phyloP scores from a whole-genome alignment of 441 rosid genomes.

The Mallotus repandus region DNA sequence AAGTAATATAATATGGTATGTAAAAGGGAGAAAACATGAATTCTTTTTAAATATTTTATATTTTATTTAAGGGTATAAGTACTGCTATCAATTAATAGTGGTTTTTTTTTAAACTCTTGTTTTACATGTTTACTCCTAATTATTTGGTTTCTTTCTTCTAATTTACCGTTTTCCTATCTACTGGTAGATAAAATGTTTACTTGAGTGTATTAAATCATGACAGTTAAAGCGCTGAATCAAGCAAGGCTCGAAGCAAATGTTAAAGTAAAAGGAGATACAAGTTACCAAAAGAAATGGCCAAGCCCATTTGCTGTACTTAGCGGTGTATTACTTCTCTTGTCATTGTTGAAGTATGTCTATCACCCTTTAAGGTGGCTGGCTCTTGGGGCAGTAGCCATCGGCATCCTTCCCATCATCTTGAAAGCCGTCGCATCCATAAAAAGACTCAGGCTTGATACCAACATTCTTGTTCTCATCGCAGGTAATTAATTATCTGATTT shows the following conservation, averaged over 20 bases:
- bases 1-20: too few relatives aligned
- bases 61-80: rapidly evolving
- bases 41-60: too few relatives aligned
- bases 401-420: conserved; percentile 51
- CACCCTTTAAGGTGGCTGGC: conserved; percentile 75
- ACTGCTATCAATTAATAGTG: too few relatives aligned
- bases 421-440: conserved; percentile 50
- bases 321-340: conserved; percentile 52
- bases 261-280: conserved; percentile 50
- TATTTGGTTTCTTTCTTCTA: too few relatives aligned
- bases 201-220: not conserved
- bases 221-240: conserved; percentile 53
- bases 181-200: not conserved
- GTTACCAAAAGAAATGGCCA: conserved; percentile 74
- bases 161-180: too few relatives aligned
- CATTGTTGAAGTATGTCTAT: conserved; percentile 54
- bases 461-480: conserved; percentile 65
- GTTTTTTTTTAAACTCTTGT: too few relatives aligned
- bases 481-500: conserved; percentile 35
- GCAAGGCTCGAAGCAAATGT: conserved; percentile 82
- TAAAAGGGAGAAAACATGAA: too few relatives aligned
- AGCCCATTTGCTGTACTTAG: conserved; percentile 67
- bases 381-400: conserved; percentile 58
- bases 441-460: conserved; percentile 58
- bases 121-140: too few relatives aligned